A percentile compares a stretch with the other conserved stretches of the same genome.
phyloP scores from a whole-genome alignment of 2,329 filamentous ascomycete genomes.

The Hypoxylon sp. region DNA sequence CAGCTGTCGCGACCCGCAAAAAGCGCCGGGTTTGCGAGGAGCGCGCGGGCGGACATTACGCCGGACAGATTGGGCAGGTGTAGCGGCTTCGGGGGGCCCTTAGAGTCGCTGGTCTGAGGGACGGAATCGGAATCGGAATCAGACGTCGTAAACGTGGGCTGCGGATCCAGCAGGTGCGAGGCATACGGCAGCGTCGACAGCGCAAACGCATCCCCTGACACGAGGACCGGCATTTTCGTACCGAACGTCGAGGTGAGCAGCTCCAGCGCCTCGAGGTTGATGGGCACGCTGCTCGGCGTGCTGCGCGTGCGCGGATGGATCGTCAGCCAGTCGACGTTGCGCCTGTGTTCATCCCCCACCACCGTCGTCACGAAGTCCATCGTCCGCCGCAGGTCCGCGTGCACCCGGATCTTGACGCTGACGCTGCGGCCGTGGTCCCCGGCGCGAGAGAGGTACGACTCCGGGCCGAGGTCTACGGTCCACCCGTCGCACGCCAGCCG shows the following conservation, averaged over 20 bases:
- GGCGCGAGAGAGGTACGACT: not conserved
- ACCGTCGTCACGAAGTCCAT: conserved; percentile 73
- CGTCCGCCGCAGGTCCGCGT: conserved; percentile 70
- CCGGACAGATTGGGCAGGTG: conserved; percentile 65
- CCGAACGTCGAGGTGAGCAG: conserved; percentile 65
- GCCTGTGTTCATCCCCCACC: conserved; percentile 61
- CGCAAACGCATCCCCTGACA: conserved; percentile 77
- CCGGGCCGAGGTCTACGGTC: conserved; percentile 55
- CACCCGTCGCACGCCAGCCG: conserved; percentile 66
- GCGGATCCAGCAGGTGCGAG: conserved; percentile 49
- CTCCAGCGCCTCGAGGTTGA: conserved; percentile 70
- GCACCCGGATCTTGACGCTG: conserved; percentile 77
- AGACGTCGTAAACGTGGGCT: conserved; percentile 43
- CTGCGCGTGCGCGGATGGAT: conserved; percentile 74
- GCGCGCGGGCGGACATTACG: conserved; percentile 77
- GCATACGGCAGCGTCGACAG: conserved; percentile 62
- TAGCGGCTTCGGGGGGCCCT: conserved; percentile 41
- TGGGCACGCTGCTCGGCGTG: conserved; percentile 71
- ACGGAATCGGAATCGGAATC: conserved; percentile 11
- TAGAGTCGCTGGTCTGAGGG: conserved; percentile 19
- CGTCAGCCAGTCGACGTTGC: conserved; percentile 74
- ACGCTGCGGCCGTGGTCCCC: conserved; percentile 65
- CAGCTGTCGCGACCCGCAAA: conserved; percentile 69
- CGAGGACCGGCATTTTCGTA: conserved; percentile 69
- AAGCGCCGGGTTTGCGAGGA: conserved; percentile 75